These are phyloP conservation scores for Pseudocercospora fuligena DNA, from an alignment of 2,329 filamentous ascomycete species.

Conservation along the genomic window DNA sequence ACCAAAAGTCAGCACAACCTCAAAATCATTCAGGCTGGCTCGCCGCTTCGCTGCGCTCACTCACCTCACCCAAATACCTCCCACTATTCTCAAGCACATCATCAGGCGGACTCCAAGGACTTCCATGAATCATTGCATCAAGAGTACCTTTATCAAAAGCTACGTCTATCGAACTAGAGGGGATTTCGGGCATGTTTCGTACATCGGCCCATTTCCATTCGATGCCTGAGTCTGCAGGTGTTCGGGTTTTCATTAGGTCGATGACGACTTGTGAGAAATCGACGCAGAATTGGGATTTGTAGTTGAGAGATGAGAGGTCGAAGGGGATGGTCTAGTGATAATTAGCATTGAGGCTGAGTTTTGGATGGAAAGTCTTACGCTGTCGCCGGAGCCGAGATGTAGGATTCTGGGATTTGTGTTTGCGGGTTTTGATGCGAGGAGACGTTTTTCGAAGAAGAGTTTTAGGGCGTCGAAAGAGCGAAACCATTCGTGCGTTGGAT, in stretches of 20 bases:
- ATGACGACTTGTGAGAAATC: slow-evolving; percentile 63
- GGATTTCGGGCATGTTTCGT: slow-evolving; percentile 52
- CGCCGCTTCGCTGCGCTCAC: background rate
- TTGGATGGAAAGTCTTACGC: slow-evolving; percentile 46
- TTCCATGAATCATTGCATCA: slow-evolving; percentile 42
- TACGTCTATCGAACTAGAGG: slow-evolving; percentile 54
- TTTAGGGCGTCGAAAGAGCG: slow-evolving; percentile 55
- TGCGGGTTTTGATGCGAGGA: slow-evolving; percentile 45
- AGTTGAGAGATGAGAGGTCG: slow-evolving; percentile 52
- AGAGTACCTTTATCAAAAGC: slow-evolving; percentile 53
- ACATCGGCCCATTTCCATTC: slow-evolving; percentile 59
- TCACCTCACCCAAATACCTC: slow-evolving; percentile 33
- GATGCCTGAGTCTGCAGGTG: slow-evolving; percentile 49
- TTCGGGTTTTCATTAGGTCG: slow-evolving; percentile 55
- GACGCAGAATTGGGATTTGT: slow-evolving; percentile 58
- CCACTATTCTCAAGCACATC: slow-evolving; percentile 37
- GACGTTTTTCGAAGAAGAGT: slow-evolving; percentile 52
- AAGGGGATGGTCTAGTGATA: slow-evolving; percentile 55
- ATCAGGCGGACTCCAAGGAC: slow-evolving; percentile 38
- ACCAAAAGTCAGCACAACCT: background rate
- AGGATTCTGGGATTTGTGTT: slow-evolving; percentile 52
- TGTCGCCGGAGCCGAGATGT: slow-evolving; percentile 64
- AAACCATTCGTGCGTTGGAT: slow-evolving; percentile 61
- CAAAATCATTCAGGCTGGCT: too few species aligned
- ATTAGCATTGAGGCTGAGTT: background rate